Evolutionary conservation across 768 basidiomycete genomes (phyloP).

Genomic region (Boletus rubescentipes): DNA sequence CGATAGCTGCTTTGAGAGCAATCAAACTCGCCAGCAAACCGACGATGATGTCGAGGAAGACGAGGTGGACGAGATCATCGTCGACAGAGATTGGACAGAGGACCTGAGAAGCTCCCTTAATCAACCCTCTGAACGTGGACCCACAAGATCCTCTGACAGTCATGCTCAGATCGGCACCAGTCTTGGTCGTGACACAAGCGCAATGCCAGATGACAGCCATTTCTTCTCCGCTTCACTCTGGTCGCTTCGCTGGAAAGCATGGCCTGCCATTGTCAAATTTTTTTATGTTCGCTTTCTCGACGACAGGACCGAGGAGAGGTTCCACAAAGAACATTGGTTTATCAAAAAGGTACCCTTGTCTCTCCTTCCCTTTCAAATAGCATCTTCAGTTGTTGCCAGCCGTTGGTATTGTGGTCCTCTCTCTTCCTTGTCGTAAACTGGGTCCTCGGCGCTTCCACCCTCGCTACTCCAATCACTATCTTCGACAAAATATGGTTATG

Average conservation of each 20-base stretch:
- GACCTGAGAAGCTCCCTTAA: conserved; percentile 53
- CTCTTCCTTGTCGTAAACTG: conserved; percentile 69
- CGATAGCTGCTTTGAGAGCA: conserved; percentile 46
- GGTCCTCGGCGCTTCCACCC: conserved; percentile 57
- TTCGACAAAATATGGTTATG: conserved; percentile 65
- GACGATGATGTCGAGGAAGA: conserved; percentile 36
- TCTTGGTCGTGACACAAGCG: conserved; percentile 37
- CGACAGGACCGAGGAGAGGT: conserved; percentile 50
- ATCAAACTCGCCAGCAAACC: conserved; percentile 28
- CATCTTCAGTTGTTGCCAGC: conserved; percentile 26
- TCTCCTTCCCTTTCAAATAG: background rate
- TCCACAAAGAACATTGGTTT: conserved; percentile 70
- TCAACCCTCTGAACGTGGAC: conserved; percentile 50
- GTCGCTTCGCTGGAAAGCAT: conserved; percentile 55
- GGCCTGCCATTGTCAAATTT: conserved; percentile 54
- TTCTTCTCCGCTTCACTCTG: conserved; percentile 34
- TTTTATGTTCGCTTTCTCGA: conserved; percentile 64
- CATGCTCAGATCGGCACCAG: conserved; percentile 35
- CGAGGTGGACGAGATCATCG: conserved; percentile 69
- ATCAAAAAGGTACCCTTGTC: conserved; percentile 47
- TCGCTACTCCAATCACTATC: conserved; percentile 41
- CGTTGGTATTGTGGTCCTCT: conserved; percentile 61
- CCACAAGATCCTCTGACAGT: conserved; percentile 51
- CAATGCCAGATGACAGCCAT: conserved; percentile 37
- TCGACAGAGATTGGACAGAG: conserved; percentile 69